A percentile compares a stretch with the other conserved stretches of the same genome.
phyloP scores from a whole-genome alignment of 179 eudicot species.

The Silene vulgaris region DNA sequence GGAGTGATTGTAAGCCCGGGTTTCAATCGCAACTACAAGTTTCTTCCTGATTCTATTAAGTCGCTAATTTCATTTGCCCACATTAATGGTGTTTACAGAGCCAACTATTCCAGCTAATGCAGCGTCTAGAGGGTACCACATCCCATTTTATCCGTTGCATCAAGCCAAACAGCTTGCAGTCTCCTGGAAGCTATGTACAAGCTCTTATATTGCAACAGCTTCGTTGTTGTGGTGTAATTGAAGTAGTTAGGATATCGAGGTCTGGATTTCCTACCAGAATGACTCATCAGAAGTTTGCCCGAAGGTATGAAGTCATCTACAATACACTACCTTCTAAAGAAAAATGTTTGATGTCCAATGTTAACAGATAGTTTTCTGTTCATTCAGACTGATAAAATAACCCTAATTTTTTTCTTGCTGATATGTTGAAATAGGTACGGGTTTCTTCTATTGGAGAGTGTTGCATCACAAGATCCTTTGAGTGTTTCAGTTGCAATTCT shows the following conservation, averaged over 20 bases:
- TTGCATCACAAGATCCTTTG: constrained; percentile 71
- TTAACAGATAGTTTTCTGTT: neutral
- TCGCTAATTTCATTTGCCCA: constrained; percentile 12
- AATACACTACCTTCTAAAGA: constrained; percentile 3
- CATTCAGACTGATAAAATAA: neutral
- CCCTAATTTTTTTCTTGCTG: neutral
- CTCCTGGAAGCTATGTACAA: constrained; percentile 80
- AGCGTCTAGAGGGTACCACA: constrained; percentile 85
- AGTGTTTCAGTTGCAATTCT: constrained; percentile 72
- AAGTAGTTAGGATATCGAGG: constrained; percentile 96
- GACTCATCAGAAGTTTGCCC: constrained; percentile 87
- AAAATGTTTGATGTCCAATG: neutral
- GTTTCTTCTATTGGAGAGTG: constrained; percentile 37
- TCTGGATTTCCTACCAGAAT: constrained; percentile 94
- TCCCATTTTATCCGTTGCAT: constrained; percentile 98
- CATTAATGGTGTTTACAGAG: constrained; percentile 17
- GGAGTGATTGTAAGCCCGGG: neutral
- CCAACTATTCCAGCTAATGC: constrained; percentile 30
- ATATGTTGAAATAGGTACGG: constrained; percentile 62
- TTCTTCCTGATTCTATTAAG: constrained; percentile 5
- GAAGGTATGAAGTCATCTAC: constrained; percentile 48
- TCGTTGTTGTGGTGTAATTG: constrained; percentile 91
- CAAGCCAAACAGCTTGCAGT: constrained; percentile 85
- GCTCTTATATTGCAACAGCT: constrained; percentile 86
- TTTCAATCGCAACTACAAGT: neutral